Evolutionary conservation across 176 grass and related monocot genomes (phyloP), one percentile per base, ranked within the genome.

Genomic region (Tuctoria greenei): DNA sequence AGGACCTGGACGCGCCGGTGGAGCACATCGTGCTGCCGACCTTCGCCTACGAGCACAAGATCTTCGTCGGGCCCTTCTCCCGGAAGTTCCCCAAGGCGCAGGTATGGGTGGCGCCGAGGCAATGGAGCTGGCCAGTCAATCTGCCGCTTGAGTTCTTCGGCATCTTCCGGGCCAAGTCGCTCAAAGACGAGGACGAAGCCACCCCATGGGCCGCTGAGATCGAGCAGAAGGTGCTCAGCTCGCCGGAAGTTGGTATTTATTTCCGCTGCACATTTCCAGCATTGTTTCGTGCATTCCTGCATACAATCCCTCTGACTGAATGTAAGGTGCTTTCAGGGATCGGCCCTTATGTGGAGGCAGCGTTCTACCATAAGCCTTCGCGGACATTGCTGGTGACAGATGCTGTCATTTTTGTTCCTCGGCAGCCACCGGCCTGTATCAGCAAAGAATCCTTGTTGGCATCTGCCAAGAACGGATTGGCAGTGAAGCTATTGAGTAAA

Each of bases 91-190:
- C 95, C 54, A 76, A 13, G 69, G 95, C 95, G 65, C 86, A 92
- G 77, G 71, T 98, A 27, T 98, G 91, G 91, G 91, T 98, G 69
- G 95, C 95, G 16, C 95, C 91, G 6, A 79, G 95, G 46, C 95
- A 98, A 8, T 98, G 95, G 95, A 98, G 95, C 82, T 98, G 95
- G 95, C 95, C 95, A 5, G 60, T 98, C 79, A 94, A 98, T 88
- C 82, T 94, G 36, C 95, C 95, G 69, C 95, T 94, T 49, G 89
- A 94, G 64, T 98, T 98, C 79, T 94, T 98, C 69, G 95, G 95
- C 7, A 93, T 98, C 47, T 98, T 98, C 84, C 78, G 86, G 35
- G 72, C 95, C 26, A 98, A 79, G 77, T 27, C 91, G 26, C 86
- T 98, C 44, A 47, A 76, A 43, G 88, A 98, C 47, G 95, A 98